Evolutionary conservation across 1,284 basidiomycete species (phyloP).

Genomic region (Ganoderma sp.): DNA sequence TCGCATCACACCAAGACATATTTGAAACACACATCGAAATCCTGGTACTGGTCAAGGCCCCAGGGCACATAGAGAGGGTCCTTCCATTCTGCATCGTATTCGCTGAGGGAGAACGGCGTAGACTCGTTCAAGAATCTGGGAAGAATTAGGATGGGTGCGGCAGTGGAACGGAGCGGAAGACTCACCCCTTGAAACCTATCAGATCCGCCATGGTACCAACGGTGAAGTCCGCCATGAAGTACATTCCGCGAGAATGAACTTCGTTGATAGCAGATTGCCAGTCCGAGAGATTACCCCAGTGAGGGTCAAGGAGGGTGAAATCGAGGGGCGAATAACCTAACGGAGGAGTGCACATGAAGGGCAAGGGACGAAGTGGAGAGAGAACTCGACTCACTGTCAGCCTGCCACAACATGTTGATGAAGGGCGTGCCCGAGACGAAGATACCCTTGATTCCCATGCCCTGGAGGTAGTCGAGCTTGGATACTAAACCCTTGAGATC

Average conservation of each 20-base stretch:
- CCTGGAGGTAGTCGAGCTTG: slow-evolving; percentile 84
- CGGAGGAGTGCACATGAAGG: not conserved
- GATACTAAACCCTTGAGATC: slow-evolving; percentile 79
- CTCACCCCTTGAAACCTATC: slow-evolving; percentile 81
- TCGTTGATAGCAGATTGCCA: slow-evolving; percentile 79
- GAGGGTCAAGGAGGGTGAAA: slow-evolving; percentile 87
- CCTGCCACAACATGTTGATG: slow-evolving; percentile 94
- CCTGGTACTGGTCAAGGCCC: slow-evolving; percentile 83
- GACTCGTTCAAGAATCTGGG: slow-evolving; percentile 77
- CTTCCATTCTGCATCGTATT: slow-evolving; percentile 82
- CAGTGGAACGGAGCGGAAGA: slow-evolving; percentile 19
- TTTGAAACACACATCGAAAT: slow-evolving; percentile 65
- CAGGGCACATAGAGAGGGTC: slow-evolving; percentile 78
- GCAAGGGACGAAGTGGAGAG: slow-evolving; percentile 6
- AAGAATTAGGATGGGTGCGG: slow-evolving; percentile 3
- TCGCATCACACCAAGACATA: not conserved
- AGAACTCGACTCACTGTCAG: slow-evolving; percentile 73
- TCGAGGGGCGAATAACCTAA: slow-evolving; percentile 91
- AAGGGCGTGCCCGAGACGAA: slow-evolving; percentile 92
- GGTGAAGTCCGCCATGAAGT: slow-evolving; percentile 90
- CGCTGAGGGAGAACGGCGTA: slow-evolving; percentile 77
- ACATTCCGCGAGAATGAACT: slow-evolving; percentile 84
- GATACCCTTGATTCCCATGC: slow-evolving; percentile 84
- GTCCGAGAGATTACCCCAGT: slow-evolving; percentile 83
- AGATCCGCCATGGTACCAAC: slow-evolving; percentile 91